Percentiles rank a stretch among this genome's conserved stretches.
phyloP scores from a whole-genome alignment of 129 eudicot species.

The Scalesia atractyloides region DNA sequence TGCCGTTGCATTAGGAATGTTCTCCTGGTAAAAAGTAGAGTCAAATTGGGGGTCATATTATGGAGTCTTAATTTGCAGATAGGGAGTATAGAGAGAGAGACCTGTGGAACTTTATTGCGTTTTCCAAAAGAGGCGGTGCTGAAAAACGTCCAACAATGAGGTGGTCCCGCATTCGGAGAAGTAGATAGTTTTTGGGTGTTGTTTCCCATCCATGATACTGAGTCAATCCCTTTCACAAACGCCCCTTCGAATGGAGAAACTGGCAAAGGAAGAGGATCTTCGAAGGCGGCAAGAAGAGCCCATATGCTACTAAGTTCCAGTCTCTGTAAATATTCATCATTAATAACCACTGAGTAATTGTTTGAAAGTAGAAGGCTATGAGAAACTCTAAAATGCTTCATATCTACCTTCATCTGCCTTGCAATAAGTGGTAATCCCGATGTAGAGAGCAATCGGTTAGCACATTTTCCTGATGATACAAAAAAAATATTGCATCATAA shows the following conservation, averaged over 20 bases:
- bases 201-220: constrained; percentile 93
- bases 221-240: constrained; percentile 81
- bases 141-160: constrained; percentile 89
- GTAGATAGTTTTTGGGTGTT: constrained; percentile 62
- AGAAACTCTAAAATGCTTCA: neutral
- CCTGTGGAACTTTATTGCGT: constrained; percentile 96
- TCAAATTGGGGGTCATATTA: neutral
- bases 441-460: constrained; percentile 86
- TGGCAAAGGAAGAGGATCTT: constrained; percentile 86
- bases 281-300: constrained; percentile 98
- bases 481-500: constrained; percentile 4
- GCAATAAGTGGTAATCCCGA: constrained; percentile 97
- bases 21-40: constrained; percentile 55
- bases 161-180: constrained; percentile 56
- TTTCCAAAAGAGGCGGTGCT: constrained; percentile 87
- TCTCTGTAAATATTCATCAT: constrained; percentile 45
- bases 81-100: constrained; percentile 26
- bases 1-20: constrained; percentile 77
- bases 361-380: neutral
- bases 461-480: constrained; percentile 80
- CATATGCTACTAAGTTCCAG: constrained; percentile 86
- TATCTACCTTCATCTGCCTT: constrained; percentile 87
- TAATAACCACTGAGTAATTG: neutral
- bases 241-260: constrained; percentile 84
- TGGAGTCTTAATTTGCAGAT: constrained; percentile 11